Base-by-base conservation (phyloP, 768 basidiomycete species). In the Strobilomyces echinocephalus region DNA sequence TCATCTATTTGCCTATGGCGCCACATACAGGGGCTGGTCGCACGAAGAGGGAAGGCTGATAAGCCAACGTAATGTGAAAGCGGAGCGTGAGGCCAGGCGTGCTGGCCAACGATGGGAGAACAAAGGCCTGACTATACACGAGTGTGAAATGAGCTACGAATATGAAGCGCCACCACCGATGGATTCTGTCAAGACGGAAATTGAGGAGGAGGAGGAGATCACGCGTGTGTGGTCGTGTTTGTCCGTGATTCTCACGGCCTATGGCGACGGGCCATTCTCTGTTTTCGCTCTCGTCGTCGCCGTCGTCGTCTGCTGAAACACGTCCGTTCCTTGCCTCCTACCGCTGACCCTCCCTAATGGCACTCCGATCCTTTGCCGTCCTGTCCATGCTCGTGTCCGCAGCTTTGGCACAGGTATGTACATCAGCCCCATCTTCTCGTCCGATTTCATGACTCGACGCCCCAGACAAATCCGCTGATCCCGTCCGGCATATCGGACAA, bases 401-500 rank as follows among this genome's bases (percentile, higher is more conserved):
- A 18, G 83, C 70, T 9, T 59, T 80, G 54, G 84, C 81, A 9
- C 77, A 79, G 72, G 73, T 75, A 43, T 69, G 4, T 49, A 16
- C 7, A 24, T 21, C 43, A 8, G 3, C 9, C n/a, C 20, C 5
- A 10, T n/a, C 5, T 9, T 28, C 8, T 4, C 5, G 15, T 26
- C 47, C 16, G 26, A 18, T n/a, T 43, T 61, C 61, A 61, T 53
- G 61, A 16, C 52, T 9, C 4, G 24, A n/a, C 21, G 47, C 71
- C 2, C 36, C 64, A 74, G 45, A 56, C 69, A 33, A 76, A 74
- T 64, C 69, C 82, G 11, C 73, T 83, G 61, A 85, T 94, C 66
- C 91, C 92, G n/a, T 53, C 80, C 14, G 79, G 73, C 49, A 82
- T 92, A 63, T 81, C 79, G 63, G 1, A 57, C 1, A 36, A 59